A percentile compares a stretch with the other conserved stretches of the same genome.
Conservation (phyloP, 768 basidiomycete genomes). For the Naganishia friedmannii region DNA sequence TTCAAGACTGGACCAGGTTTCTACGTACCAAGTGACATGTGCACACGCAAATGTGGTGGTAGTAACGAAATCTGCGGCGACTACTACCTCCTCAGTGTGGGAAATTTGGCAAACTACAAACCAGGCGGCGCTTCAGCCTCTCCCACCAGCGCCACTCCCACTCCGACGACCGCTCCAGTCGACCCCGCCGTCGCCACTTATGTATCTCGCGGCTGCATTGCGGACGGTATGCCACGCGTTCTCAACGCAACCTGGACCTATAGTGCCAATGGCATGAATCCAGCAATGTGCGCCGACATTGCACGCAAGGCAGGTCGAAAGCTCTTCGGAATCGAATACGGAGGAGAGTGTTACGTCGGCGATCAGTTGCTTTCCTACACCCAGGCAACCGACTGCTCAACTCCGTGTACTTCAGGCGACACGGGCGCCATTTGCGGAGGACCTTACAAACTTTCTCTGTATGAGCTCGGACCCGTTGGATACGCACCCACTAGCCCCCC, state of each 20-base stretch:
- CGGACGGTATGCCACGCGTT: background rate
- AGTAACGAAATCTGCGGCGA: conserved; percentile 36
- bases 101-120: conserved; percentile 5
- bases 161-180: background rate
- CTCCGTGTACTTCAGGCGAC: background rate
- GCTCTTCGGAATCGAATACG: conserved; percentile 6
- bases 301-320: conserved; percentile 11
- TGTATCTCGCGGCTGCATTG: conserved; percentile 1
- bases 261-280: background rate
- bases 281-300: conserved; percentile 16
- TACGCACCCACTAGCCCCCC: background rate
- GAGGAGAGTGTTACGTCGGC: conserved; percentile 1
- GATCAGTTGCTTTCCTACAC: conserved; percentile 3
- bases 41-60: conserved; percentile 38
- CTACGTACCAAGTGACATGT: conserved; percentile 30
- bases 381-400: background rate
- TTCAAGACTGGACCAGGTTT: conserved; percentile 27
- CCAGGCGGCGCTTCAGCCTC: background rate
- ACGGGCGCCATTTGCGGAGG: background rate
- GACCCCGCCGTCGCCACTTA: background rate
- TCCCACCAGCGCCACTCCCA: background rate
- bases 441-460: background rate
- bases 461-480: background rate
- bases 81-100: conserved; percentile 20
- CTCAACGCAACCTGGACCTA: conserved; percentile 1